A percentile compares a stretch with the other conserved stretches of the same genome.
Evolutionary conservation across 2,329 filamentous ascomycete genomes (phyloP).

Genomic region (Arthrobotrys pseudoclavata): DNA sequence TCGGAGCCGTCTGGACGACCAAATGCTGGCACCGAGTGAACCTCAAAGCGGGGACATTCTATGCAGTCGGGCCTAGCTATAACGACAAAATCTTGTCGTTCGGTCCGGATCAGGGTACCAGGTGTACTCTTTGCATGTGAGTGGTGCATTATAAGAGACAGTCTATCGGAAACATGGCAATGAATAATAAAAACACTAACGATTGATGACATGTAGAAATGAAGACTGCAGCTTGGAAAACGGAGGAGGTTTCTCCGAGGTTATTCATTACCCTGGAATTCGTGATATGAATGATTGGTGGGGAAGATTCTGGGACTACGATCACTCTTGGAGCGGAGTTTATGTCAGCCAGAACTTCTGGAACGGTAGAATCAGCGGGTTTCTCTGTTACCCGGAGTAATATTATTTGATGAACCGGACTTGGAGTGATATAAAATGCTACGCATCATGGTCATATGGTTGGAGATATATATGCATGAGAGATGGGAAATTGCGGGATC

Average conservation of each 20-base stretch:
- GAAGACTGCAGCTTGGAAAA: constrained; percentile 35
- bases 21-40: constrained; percentile 48
- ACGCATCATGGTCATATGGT: too few species aligned
- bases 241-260: constrained; percentile 41
- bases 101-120: constrained; percentile 46
- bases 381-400: constrained; percentile 47
- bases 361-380: constrained; percentile 37
- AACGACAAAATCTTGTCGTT: constrained; percentile 37
- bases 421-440: too few species aligned
- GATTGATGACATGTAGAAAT: constrained; percentile 1
- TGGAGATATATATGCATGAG: too few species aligned
- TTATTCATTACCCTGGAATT: constrained; percentile 38
- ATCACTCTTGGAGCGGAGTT: constrained; percentile 18
- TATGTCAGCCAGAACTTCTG: constrained; percentile 17
- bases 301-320: constrained; percentile 27
- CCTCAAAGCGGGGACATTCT: constrained; percentile 32
- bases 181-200: constrained; percentile 4
- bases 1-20: constrained; percentile 17
- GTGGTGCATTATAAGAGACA: constrained; percentile 1
- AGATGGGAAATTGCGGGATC: constrained; percentile 1
- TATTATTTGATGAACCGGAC: not conserved
- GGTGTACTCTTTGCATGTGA: constrained; percentile 51
- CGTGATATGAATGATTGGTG: constrained; percentile 22
- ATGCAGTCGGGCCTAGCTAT: constrained; percentile 38
- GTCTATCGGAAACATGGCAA: too few species aligned